Evolutionary conservation across 805 yeast genomes (phyloP), one percentile per base, ranked within the genome.

Genomic region (Yarrowia sp.): DNA sequence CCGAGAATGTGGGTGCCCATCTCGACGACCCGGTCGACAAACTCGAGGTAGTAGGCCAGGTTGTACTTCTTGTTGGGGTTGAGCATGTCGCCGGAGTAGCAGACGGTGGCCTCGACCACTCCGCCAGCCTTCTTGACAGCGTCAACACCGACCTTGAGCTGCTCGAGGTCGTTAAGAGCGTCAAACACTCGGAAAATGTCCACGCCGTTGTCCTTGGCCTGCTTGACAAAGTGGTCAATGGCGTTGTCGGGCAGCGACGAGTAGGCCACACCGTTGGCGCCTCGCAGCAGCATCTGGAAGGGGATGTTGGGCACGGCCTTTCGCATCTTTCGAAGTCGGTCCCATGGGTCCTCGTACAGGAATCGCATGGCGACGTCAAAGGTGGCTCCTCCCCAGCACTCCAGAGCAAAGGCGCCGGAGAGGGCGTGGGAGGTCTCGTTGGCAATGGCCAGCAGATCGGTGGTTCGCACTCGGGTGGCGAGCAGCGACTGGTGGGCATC

Each of bases 341-440:
- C 96, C 99, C 99, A 94, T 67, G 99, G 99, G 75, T 92, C 97
- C 80, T 94, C 99, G 76, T 93, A 90, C 71, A 94, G 81, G 83
- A 94, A 94, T 77, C 99, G 85, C 98, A 94, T 92, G 62, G 97
- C 88, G 62, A 94, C 99, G 73, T 94, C 99, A 71, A 94, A 94
- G 36, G 99, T 94, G 62, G 99, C 99, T 77, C 99, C 99, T 78
- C 99, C 99, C 99, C 99, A 94, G 80, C 99, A 94, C 78, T 94
- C 99, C 62, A 94, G 80, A 18, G 99, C 94, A 75, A 91, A 94
- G 3, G 96, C 96, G 66, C 93, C 92, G 67, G 86, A 76, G 69
- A 91, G 78, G 19, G 97, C 98, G 71, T 88, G 86, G 3, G 97
- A 89, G 31, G 99, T 94, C 63, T 96, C 84, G 64, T 91, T 92